A percentile compares a stretch with the other conserved stretches of the same genome.
phyloP scores from a whole-genome alignment of 2,329 filamentous ascomycete genomes.

The Hymenoscyphus fraxineus region DNA sequence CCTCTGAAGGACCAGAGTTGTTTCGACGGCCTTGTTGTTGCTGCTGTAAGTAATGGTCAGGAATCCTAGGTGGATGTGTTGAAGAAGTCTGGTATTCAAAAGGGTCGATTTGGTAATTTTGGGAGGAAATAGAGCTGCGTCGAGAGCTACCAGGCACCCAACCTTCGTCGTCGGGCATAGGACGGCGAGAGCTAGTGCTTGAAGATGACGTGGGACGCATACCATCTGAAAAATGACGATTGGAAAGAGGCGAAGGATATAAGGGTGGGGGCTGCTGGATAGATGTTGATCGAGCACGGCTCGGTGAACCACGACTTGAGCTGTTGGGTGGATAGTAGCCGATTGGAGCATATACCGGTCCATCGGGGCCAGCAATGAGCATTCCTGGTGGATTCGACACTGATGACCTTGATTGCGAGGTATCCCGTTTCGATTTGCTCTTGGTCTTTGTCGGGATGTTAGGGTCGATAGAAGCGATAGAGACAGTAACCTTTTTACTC shows the following conservation, averaged over 20 bases:
- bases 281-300: conserved; percentile 33
- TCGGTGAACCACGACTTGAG: conserved; percentile 34
- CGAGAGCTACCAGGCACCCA: conserved; percentile 39
- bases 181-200: conserved; percentile 33
- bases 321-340: conserved; percentile 38
- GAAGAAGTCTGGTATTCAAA: conserved; percentile 38
- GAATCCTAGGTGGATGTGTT: conserved; percentile 27
- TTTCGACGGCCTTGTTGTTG: conserved; percentile 33
- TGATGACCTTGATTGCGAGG: conserved; percentile 20
- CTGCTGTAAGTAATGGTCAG: conserved; percentile 12
- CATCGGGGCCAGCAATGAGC: conserved; percentile 45
- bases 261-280: conserved; percentile 20
- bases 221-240: conserved; percentile 31
- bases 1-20: conserved; percentile 35
- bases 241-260: conserved; percentile 17
- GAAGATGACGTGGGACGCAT: conserved; percentile 39
- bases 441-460: conserved; percentile 26
- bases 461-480: conserved; percentile 21
- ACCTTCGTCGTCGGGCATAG: conserved; percentile 47
- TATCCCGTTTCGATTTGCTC: conserved; percentile 35
- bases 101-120: conserved; percentile 32
- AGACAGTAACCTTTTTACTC: conserved; percentile 29
- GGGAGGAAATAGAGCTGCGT: conserved; percentile 31
- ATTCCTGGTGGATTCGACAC: conserved; percentile 40
- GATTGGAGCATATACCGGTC: conserved; percentile 44